A percentile compares a stretch with the other conserved stretches of the same genome.
These are phyloP conservation scores for Colletotrichum sp. DNA, from an alignment of 2,329 filamentous ascomycete species.

Conservation along the genomic window DNA sequence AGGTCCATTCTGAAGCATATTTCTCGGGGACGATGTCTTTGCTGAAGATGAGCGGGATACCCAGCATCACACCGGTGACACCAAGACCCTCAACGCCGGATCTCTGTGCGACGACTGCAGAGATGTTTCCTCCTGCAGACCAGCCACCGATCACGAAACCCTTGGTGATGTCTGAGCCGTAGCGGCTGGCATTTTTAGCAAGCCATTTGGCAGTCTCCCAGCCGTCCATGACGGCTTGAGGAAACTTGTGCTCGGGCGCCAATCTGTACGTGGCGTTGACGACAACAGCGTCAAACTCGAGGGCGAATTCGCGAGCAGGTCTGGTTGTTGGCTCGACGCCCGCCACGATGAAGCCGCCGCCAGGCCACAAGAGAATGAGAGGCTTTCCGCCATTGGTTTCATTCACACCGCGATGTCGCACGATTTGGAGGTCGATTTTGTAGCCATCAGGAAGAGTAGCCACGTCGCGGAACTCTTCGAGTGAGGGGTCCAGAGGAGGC, in stretches of 20 bases:
- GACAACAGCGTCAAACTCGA: constrained; percentile 33
- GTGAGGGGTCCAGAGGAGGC: neutral
- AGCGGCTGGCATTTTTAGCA: constrained; percentile 30
- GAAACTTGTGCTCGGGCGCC: constrained; percentile 55
- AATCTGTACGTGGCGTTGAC: constrained; percentile 57
- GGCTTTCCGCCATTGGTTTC: neutral
- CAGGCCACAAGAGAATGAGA: neutral
- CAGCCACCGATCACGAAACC: constrained; percentile 57
- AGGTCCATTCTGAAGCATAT: constrained; percentile 43
- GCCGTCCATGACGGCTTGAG: constrained; percentile 48
- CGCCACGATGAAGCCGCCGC: constrained; percentile 10
- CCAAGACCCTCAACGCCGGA: constrained; percentile 38
- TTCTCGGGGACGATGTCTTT: constrained; percentile 30
- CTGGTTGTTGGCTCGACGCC: constrained; percentile 10
- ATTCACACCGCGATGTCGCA: neutral
- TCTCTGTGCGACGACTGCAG: constrained; percentile 48
- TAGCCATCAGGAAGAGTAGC: constrained; percentile 9
- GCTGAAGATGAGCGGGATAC: constrained; percentile 1
- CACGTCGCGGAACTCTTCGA: constrained; percentile 9
- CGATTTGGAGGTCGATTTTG: constrained; percentile 3
- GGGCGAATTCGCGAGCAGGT: constrained; percentile 18
- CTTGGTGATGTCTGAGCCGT: constrained; percentile 38
- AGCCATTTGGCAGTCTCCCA: constrained; percentile 42
- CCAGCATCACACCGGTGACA: constrained; percentile 3
- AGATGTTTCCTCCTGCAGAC: constrained; percentile 57